These are phyloP conservation scores for Cladosporium cucumerinum DNA, from an alignment of 2,329 filamentous ascomycete species.

Conservation along the genomic window DNA sequence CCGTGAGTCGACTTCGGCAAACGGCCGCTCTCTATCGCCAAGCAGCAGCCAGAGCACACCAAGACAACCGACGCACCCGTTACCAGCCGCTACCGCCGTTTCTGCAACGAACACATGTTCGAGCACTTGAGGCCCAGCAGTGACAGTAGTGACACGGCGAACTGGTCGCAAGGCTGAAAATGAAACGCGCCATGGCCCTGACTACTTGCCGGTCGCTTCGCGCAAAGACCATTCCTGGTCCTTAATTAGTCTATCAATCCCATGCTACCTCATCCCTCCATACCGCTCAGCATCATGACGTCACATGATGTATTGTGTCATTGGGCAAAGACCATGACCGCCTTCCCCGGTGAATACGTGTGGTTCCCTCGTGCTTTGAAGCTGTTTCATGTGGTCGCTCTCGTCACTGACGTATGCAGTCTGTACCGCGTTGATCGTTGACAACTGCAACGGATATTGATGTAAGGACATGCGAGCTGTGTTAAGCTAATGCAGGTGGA, in stretches of 20 bases:
- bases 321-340: not conserved
- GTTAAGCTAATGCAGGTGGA: slow-evolving; percentile 4
- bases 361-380: slow-evolving; percentile 3
- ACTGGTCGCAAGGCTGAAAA: not conserved
- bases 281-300: slow-evolving; percentile 1
- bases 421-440: not conserved
- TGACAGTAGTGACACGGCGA: not conserved
- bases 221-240: not conserved
- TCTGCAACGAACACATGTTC: slow-evolving; percentile 4
- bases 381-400: slow-evolving; percentile 15
- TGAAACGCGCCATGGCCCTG: slow-evolving; percentile 13
- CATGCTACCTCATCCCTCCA: slow-evolving; percentile 8
- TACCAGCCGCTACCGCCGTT: slow-evolving; percentile 10
- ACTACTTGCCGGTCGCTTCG: not conserved
- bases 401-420: not conserved
- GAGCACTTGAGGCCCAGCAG: not conserved
- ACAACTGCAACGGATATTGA: not conserved
- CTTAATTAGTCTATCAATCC: not conserved
- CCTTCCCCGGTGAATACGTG: not conserved
- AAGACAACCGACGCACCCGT: slow-evolving; percentile 12
- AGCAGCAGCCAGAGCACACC: not conserved
- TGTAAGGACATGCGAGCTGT: not conserved
- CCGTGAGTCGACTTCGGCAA: slow-evolving; percentile 1
- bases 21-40: slow-evolving; percentile 1
- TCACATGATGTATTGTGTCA: not conserved